Conservation (phyloP, 73 alveolate species). For the Paramecium caudatum region DNA sequence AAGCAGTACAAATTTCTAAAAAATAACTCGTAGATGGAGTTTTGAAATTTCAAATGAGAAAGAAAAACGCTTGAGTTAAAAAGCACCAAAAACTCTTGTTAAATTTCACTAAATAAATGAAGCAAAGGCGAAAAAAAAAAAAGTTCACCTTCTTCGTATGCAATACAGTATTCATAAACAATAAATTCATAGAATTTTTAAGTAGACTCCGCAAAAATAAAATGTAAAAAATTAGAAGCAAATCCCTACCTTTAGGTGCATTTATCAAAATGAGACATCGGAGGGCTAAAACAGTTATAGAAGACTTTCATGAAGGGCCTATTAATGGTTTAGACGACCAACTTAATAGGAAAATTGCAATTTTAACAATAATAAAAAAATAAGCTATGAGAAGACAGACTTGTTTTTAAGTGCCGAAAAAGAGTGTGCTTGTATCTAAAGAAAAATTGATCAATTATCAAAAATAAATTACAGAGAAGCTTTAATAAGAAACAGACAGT, state of each 20-base stretch:
- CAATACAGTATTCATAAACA: not conserved
- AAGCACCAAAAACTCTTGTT: not conserved
- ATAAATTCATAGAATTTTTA: not conserved
- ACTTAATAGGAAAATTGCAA: not conserved
- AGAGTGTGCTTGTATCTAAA: constrained; percentile 18
- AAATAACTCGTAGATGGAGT: not conserved
- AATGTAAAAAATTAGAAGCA: not conserved
- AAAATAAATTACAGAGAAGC: not conserved
- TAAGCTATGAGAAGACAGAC: constrained; percentile 8
- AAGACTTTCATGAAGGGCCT: constrained; percentile 6
- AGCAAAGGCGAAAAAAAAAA: not conserved
- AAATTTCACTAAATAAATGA: not conserved
- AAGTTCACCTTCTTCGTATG: not conserved
- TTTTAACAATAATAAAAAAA: not conserved
- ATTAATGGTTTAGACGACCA: not conserved
- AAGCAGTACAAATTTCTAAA: not conserved
- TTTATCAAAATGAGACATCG: constrained; percentile 12
- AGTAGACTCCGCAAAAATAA: constrained; percentile 20
- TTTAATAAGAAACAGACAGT: not conserved
- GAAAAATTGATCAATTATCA: constrained; percentile 6
- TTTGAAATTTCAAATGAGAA: not conserved
- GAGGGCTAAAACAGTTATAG: not conserved
- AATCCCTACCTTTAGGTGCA: constrained; percentile 1
- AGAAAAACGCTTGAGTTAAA: not conserved
- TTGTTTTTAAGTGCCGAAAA: constrained; percentile 20